A percentile compares a stretch with the other conserved stretches of the same genome.
Evolutionary conservation across 345 rosid genomes (phyloP).

Genomic region (Kernera saxatilis): DNA sequence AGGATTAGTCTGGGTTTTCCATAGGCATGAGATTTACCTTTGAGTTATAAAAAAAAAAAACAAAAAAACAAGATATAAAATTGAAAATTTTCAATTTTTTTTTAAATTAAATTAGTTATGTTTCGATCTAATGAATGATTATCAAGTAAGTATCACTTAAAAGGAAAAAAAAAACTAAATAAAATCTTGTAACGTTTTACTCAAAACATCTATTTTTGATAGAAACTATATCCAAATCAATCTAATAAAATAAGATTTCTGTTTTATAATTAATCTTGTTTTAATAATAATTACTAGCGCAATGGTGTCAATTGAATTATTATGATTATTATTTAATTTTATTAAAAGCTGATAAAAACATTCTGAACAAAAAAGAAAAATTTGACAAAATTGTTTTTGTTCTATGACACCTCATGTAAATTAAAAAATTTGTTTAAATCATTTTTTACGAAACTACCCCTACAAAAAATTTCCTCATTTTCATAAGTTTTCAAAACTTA

Average conservation of each 20-base stretch:
- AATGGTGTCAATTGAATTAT: neutral
- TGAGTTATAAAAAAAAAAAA: too few relatives aligned
- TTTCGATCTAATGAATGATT: neutral
- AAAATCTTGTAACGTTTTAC: neutral
- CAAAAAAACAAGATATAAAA: too few relatives aligned
- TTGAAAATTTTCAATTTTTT: too few relatives aligned
- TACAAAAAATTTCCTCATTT: neutral
- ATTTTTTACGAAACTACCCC: neutral
- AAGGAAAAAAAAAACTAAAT: too few relatives aligned
- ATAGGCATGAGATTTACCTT: too few relatives aligned
- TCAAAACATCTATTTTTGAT: neutral
- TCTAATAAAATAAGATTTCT: too few relatives aligned
- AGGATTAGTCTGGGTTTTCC: too few relatives aligned
- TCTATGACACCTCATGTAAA: neutral
- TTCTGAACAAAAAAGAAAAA: too few relatives aligned
- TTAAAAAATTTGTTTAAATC: neutral
- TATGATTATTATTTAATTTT: neutral
- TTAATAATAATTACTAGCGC: neutral
- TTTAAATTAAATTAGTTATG: neutral
- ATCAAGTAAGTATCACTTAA: too few relatives aligned
- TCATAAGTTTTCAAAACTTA: constrained; percentile 15
- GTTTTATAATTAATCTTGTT: neutral
- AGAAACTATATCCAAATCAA: neutral
- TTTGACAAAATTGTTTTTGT: neutral
- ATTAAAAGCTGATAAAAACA: too few relatives aligned